Evolutionary conservation across 176 grass and related monocot genomes (phyloP).

Genomic region (Puccinellia tenuiflora): DNA sequence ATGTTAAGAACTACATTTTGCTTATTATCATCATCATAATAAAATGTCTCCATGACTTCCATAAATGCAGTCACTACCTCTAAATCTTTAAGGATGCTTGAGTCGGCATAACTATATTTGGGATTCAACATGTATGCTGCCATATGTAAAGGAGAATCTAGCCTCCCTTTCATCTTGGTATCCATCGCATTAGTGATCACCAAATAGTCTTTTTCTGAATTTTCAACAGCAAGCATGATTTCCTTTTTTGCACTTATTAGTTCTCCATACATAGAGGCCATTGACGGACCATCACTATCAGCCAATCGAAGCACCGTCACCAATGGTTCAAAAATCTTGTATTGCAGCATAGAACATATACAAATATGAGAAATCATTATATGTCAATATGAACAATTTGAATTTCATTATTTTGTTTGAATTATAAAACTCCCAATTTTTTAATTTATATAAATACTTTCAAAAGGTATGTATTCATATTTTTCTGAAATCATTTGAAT

Average conservation of each 20-base stretch:
- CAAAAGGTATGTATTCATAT: no score
- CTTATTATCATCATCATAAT: background rate
- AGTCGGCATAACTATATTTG: background rate
- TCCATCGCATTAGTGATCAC: background rate
- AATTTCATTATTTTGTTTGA: no score
- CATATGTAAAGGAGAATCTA: background rate
- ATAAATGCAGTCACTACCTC: background rate
- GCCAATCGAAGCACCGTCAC: background rate
- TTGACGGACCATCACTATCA: background rate
- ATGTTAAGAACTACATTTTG: background rate
- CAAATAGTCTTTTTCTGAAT: background rate
- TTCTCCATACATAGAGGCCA: background rate
- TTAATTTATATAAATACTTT: no score
- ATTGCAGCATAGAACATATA: background rate
- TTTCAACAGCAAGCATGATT: background rate
- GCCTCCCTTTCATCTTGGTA: background rate
- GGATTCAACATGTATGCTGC: background rate
- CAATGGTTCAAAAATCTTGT: background rate
- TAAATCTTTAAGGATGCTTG: background rate
- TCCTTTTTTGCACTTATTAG: background rate
- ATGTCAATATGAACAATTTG: no score
- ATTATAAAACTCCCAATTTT: no score
- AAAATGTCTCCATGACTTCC: background rate
- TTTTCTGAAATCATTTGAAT: no score
- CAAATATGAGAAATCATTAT: no score